phyloP scores from a whole-genome alignment of 78 protist species.

The Dictyostelium capitatum region DNA sequence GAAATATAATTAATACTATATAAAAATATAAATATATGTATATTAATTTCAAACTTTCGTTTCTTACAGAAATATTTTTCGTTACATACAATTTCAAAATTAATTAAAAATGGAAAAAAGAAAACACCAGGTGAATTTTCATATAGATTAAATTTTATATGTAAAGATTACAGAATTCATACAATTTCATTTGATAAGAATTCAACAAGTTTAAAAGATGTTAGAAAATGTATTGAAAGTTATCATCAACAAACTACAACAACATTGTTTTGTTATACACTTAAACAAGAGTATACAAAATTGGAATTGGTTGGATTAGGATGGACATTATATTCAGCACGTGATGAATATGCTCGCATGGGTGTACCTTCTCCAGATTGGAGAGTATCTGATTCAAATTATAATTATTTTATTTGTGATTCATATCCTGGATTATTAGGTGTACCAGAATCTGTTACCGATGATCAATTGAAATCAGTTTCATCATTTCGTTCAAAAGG shows the following conservation, averaged over 20 bases:
- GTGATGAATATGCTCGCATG: constrained; percentile 80
- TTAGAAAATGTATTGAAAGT: constrained; percentile 53
- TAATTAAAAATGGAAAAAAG: constrained; percentile 57
- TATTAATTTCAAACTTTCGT: background rate
- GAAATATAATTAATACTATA: background rate
- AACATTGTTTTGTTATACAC: constrained; percentile 32
- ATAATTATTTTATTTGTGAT: constrained; percentile 63
- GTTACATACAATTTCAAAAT: constrained; percentile 52
- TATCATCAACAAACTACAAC: background rate
- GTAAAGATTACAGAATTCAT: constrained; percentile 61
- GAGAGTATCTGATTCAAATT: constrained; percentile 83
- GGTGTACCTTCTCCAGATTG: constrained; percentile 87
- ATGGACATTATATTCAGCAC: constrained; percentile 55
- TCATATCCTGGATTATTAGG: constrained; percentile 83
- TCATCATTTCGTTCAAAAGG: constrained; percentile 86
- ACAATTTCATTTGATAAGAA: constrained; percentile 59
- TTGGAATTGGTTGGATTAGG: constrained; percentile 41
- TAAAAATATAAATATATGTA: background rate
- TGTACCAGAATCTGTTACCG: constrained; percentile 74
- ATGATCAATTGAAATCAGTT: constrained; percentile 58
- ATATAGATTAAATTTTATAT: constrained; percentile 49
- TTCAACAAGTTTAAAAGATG: constrained; percentile 47
- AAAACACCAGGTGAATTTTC: constrained; percentile 48
- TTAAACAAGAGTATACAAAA: constrained; percentile 14
- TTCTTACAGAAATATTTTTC: constrained; percentile 52